These are phyloP conservation scores for Tolypocladium ophioglossoides DNA, from an alignment of 2,329 filamentous ascomycete species.

Conservation along the genomic window DNA sequence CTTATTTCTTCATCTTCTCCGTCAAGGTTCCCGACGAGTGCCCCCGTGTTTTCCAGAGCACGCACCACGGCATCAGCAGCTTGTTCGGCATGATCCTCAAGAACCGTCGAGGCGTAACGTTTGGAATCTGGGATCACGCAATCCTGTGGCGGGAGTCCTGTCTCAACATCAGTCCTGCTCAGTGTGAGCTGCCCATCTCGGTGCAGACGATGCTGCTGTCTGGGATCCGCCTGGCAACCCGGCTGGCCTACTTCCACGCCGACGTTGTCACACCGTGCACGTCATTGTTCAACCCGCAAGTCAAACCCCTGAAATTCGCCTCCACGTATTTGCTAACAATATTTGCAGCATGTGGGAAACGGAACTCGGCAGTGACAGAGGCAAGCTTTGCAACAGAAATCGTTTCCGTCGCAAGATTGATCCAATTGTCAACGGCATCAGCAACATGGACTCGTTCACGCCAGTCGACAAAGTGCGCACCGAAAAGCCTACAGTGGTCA, in stretches of 20 bases:
- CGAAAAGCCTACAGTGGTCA: constrained; percentile 49
- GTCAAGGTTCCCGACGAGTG: constrained; percentile 45
- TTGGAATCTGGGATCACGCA: constrained; percentile 55
- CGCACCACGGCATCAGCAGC: constrained; percentile 50
- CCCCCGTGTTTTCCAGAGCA: constrained; percentile 51
- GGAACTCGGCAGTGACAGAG: constrained; percentile 48
- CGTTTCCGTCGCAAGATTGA: constrained; percentile 50
- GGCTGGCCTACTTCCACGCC: constrained; percentile 39
- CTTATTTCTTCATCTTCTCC: constrained; percentile 45
- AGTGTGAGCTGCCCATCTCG: constrained; percentile 36
- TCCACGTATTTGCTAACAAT: background rate
- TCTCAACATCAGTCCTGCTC: constrained; percentile 35
- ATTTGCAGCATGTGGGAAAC: constrained; percentile 42
- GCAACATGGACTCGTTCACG: constrained; percentile 51
- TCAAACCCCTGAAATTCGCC: background rate
- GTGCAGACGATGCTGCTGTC: constrained; percentile 36
- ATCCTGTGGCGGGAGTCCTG: constrained; percentile 50
- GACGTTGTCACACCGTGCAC: constrained; percentile 47
- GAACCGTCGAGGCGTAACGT: constrained; percentile 45
- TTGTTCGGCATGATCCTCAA: constrained; percentile 53
- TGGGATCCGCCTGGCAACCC: constrained; percentile 34
- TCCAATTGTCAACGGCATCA: constrained; percentile 55
- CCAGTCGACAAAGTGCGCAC: constrained; percentile 50
- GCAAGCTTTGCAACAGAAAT: constrained; percentile 44
- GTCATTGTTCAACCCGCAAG: constrained; percentile 48